These are phyloP conservation scores for Mrakia hoshinonis DNA, from an alignment of 768 basidiomycete genomes.

Conservation along the genomic window DNA sequence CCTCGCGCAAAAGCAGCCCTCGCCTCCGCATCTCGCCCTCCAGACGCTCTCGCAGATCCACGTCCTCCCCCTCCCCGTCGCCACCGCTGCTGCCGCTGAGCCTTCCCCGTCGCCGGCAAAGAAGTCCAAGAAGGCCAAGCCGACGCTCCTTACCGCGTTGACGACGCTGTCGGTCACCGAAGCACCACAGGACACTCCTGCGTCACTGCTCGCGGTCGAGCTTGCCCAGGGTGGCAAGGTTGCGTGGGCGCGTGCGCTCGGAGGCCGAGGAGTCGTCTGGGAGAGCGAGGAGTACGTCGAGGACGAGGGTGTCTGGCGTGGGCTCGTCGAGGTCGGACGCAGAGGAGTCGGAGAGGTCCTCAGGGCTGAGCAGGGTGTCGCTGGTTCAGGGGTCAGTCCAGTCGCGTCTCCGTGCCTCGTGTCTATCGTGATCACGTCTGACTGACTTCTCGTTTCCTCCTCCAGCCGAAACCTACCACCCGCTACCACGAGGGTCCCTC, in stretches of 20 bases:
- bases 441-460: neutral
- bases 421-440: neutral
- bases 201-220: slow-evolving; percentile 1
- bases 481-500: slow-evolving; percentile 21
- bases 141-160: neutral
- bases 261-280: slow-evolving; percentile 14
- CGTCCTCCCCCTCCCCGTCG: slow-evolving; percentile 7
- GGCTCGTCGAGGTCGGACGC: neutral
- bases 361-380: slow-evolving; percentile 10
- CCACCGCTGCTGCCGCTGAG: neutral
- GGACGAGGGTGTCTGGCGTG: slow-evolving; percentile 14
- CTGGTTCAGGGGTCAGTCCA: slow-evolving; percentile 6
- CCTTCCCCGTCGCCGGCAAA: neutral
- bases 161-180: neutral
- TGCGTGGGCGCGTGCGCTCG: slow-evolving; percentile 12
- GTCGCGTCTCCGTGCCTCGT: neutral
- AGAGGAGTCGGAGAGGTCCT: slow-evolving; percentile 17
- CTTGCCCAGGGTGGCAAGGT: neutral
- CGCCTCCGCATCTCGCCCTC: slow-evolving; percentile 1
- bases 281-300: slow-evolving; percentile 18
- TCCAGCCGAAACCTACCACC: slow-evolving; percentile 24
- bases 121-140: slow-evolving; percentile 18
- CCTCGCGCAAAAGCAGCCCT: neutral
- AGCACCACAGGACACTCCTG: slow-evolving; percentile 3
- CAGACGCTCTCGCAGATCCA: slow-evolving; percentile 17